Evolutionary conservation across 192 early-diverging fungal species (phyloP), one percentile per base, ranked within the genome.

Genomic region (Chytriomyces sp.): DNA sequence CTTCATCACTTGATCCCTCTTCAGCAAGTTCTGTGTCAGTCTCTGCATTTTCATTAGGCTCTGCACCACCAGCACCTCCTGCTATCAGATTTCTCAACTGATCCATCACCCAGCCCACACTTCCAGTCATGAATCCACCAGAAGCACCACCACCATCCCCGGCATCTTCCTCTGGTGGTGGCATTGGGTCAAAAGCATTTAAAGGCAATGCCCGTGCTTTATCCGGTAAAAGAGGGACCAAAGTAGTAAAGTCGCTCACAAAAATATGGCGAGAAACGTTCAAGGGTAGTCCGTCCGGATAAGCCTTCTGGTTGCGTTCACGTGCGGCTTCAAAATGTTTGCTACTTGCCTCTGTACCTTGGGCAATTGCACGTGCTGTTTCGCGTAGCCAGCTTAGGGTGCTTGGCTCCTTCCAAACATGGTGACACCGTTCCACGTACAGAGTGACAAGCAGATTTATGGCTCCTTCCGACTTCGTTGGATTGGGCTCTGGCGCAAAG

Each of bases 351-450:
- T 6, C 25, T 28, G 3, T n/a, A 14, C 14, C 56, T 8, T 4
- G 41, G 6, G 64, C 55, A 38, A 79, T 55, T 8, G 26, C 28
- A 8, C 17, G 5, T 2, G 69, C 73, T 22, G 72, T 72, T 52
- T 69, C 54, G 17, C 77, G 62, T 19, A 88, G 54, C 79, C 81
- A 86, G 0, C 74, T 64, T 25, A 84, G 63, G 12, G 86, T 82
- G 59, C 94, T 91, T 2, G 93, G 92, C 53, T 91, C 89, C 54
- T 94, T 93, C 91, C 94, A 98, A 40, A 95, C 75, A 38, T 91
- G 77, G 66, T 85, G 83, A 52, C 78, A 87, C 32, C 91, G 80
- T 76, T 94, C 91, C 5, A 91, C 88, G 80, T 89, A 95, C 67
- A 94, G 75, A 26, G 85, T 77, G 40, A 92, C 79, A 38, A 92